Percentiles rank a stretch among this genome's conserved stretches.
These are phyloP conservation scores for Viridothelium virens DNA, from an alignment of 495 filamentous ascomycete species.

Conservation along the genomic window DNA sequence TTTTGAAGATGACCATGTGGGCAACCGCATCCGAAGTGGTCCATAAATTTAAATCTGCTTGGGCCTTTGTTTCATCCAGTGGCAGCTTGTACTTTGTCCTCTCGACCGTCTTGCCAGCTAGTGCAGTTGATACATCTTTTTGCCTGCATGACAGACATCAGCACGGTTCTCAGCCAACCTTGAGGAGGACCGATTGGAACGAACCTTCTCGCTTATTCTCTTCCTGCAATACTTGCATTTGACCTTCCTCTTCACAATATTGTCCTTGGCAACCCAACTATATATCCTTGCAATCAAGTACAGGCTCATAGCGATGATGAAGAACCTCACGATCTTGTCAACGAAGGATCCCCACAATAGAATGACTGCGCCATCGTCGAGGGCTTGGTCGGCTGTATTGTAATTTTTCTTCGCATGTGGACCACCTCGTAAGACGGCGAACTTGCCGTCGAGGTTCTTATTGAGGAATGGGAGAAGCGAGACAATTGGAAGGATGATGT, in stretches of 20 bases:
- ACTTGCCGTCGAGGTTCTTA: slow-evolving; percentile 68
- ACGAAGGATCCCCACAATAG: slow-evolving; percentile 41
- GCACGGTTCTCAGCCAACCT: not conserved
- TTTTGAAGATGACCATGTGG: not conserved
- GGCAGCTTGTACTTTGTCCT: slow-evolving; percentile 26
- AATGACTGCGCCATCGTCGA: slow-evolving; percentile 48
- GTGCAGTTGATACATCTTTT: slow-evolving; percentile 63
- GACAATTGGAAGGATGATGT: slow-evolving; percentile 60
- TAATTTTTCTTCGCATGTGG: slow-evolving; percentile 48
- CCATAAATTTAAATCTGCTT: not conserved
- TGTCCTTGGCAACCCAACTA: slow-evolving; percentile 51
- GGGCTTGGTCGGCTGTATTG: slow-evolving; percentile 40
- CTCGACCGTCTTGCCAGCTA: slow-evolving; percentile 70
- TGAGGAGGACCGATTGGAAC: slow-evolving; percentile 15
- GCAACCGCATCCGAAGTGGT: not conserved
- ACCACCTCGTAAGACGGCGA: slow-evolving; percentile 55
- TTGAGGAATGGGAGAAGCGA: slow-evolving; percentile 61
- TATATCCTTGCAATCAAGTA: slow-evolving; percentile 62
- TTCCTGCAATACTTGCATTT: slow-evolving; percentile 68
- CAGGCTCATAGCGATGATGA: slow-evolving; percentile 56
- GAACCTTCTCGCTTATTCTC: slow-evolving; percentile 56
- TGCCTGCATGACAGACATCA: slow-evolving; percentile 39
- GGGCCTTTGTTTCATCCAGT: not conserved
- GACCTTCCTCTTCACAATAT: slow-evolving; percentile 62
- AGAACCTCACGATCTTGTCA: slow-evolving; percentile 57